A percentile compares a stretch with the other conserved stretches of the same genome.
Evolutionary conservation across 2,329 filamentous ascomycete species (phyloP).

Genomic region (Alternaria angustiovoidea): DNA sequence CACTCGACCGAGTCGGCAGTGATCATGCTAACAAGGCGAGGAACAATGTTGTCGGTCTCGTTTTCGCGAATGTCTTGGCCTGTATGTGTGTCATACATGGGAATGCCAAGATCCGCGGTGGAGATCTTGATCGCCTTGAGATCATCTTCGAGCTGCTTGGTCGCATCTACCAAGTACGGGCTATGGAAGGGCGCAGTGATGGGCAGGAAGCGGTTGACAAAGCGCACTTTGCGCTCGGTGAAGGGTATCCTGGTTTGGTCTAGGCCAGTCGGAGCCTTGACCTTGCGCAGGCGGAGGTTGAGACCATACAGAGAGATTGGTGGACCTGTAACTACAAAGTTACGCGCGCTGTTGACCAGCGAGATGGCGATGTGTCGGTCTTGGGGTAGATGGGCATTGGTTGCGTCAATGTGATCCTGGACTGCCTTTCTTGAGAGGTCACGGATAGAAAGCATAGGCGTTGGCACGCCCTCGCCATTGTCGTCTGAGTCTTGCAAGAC

Average conservation of each 20-base stretch:
- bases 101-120: conserved; percentile 75
- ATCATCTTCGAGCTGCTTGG: conserved; percentile 83
- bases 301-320: conserved; percentile 96
- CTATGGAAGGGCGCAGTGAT: conserved; percentile 99
- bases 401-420: conserved; percentile 95
- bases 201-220: conserved; percentile 94
- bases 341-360: conserved; percentile 94
- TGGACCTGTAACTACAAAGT: conserved; percentile 95
- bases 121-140: conserved; percentile 82
- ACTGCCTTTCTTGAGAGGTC: conserved; percentile 88
- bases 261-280: conserved; percentile 95
- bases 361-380: conserved; percentile 96
- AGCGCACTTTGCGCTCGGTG: conserved; percentile 95
- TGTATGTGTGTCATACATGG: conserved; percentile 81
- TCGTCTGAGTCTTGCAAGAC: conserved; percentile 93
- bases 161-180: conserved; percentile 85
- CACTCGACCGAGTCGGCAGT: conserved; percentile 94
- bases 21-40: conserved; percentile 87
- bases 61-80: conserved; percentile 82
- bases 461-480: conserved; percentile 92
- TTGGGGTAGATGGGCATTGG: conserved; percentile 92
- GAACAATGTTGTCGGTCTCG: conserved; percentile 77
- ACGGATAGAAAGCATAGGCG: conserved; percentile 97
- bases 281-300: conserved; percentile 92
- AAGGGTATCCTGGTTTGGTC: conserved; percentile 95